Percentiles rank a stretch among this genome's conserved stretches.
phyloP scores from a whole-genome alignment of 2,329 filamentous ascomycete genomes.

The Colletotrichum tofieldiae region DNA sequence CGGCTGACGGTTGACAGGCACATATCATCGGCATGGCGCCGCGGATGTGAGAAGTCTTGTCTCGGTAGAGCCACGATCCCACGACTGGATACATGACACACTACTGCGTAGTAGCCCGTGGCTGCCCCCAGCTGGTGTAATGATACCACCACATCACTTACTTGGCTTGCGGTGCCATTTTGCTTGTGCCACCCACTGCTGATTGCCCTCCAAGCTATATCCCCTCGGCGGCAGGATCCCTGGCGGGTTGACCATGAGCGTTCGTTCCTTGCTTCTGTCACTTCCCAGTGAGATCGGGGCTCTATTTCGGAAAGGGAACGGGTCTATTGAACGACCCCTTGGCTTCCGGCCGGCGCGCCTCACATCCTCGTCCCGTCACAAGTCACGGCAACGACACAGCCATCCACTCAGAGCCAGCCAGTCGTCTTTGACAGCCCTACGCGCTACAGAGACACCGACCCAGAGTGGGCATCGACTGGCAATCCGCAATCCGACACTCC shows the following conservation, averaged over 20 bases:
- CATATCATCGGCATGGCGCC: constrained; percentile 15
- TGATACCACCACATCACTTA: neutral
- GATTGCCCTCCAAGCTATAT: neutral
- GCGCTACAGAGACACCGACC: constrained; percentile 1
- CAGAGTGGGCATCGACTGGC: constrained; percentile 10
- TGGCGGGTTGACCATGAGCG: too few species aligned
- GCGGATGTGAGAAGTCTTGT: constrained; percentile 19
- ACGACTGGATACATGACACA: neutral
- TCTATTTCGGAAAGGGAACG: constrained; percentile 13
- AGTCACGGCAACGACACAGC: constrained; percentile 17
- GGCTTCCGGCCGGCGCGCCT: constrained; percentile 9
- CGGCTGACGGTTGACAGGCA: constrained; percentile 21
- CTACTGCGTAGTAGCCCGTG: neutral
- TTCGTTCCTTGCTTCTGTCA: constrained; percentile 6
- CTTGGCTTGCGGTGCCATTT: neutral
- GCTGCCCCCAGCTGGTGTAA: neutral
- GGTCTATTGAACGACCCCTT: neutral
- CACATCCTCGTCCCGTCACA: constrained; percentile 28
- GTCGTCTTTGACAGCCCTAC: constrained; percentile 29
- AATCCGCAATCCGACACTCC: constrained; percentile 27
- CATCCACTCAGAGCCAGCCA: constrained; percentile 4
- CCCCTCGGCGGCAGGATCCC: neutral
- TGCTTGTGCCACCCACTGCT: neutral
- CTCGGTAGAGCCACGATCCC: neutral
- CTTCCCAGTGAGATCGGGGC: neutral